Percentiles rank a stretch among this genome's conserved stretches.
These are phyloP conservation scores for Ophiostoma triangulosporum DNA, from an alignment of 2,329 filamentous ascomycete genomes.

Conservation along the genomic window DNA sequence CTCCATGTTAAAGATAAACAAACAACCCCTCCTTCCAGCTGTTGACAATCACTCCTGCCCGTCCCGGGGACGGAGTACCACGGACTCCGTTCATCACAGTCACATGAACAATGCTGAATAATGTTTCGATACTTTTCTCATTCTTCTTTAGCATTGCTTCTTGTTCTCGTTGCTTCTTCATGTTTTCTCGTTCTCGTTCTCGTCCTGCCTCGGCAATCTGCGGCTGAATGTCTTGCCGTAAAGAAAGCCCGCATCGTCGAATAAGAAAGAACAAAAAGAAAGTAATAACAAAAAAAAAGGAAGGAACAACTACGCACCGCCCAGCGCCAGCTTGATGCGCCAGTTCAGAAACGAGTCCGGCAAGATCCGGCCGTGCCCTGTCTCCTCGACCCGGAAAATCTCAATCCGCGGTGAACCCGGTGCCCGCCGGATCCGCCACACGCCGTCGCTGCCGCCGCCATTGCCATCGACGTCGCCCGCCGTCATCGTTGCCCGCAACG, in stretches of 20 bases:
- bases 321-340: constrained; percentile 42
- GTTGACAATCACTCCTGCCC: too few species aligned
- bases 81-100: too few species aligned
- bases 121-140: neutral
- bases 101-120: too few species aligned
- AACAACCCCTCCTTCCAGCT: too few species aligned
- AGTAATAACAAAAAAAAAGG: too few species aligned
- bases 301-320: too few species aligned
- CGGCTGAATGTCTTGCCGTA: too few species aligned
- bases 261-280: too few species aligned
- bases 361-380: constrained; percentile 62
- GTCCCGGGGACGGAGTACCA: too few species aligned
- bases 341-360: constrained; percentile 67
- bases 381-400: constrained; percentile 58
- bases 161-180: neutral
- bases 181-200: neutral
- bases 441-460: constrained; percentile 33
- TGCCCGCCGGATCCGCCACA: constrained; percentile 64
- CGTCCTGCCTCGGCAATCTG: too few species aligned
- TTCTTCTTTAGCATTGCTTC: neutral
- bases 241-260: too few species aligned
- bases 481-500: constrained; percentile 44
- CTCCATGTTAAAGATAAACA: too few species aligned
- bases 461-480: constrained; percentile 14
- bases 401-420: constrained; percentile 55